These are phyloP conservation scores for Podila epigama DNA, from an alignment of 192 early-diverging fungal genomes.

Conservation along the genomic window DNA sequence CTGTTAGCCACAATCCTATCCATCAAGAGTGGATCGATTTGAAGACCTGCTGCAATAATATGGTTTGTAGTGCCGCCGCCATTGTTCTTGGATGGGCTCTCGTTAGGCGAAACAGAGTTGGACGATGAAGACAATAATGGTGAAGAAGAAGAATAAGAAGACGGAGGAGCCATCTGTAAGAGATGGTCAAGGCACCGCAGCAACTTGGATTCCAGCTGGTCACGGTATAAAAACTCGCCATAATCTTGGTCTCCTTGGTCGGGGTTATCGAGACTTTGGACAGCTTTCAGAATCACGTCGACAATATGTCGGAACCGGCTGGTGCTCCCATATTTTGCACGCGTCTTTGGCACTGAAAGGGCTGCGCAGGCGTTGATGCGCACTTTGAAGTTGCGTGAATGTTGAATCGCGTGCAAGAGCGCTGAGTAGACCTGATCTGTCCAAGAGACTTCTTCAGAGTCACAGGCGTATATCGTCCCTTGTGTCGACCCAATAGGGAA, in stretches of 20 bases:
- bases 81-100: slow-evolving; percentile 12
- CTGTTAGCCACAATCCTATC: slow-evolving; percentile 38
- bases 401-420: slow-evolving; percentile 57
- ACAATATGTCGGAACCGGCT: slow-evolving; percentile 37
- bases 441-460: slow-evolving; percentile 52
- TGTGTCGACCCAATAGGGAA: slow-evolving; percentile 63
- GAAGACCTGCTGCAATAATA: slow-evolving; percentile 4
- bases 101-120: too few relatives aligned
- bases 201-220: slow-evolving; percentile 27
- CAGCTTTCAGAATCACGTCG: slow-evolving; percentile 21
- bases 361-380: slow-evolving; percentile 73
- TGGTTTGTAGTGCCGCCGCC: too few relatives aligned
- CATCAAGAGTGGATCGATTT: slow-evolving; percentile 10
- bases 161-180: slow-evolving; percentile 8
- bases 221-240: slow-evolving; percentile 38
- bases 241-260: slow-evolving; percentile 39
- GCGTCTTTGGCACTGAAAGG: slow-evolving; percentile 41
- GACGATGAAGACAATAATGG: too few relatives aligned
- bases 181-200: slow-evolving; percentile 39
- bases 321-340: slow-evolving; percentile 52
- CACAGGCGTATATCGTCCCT: slow-evolving; percentile 45
- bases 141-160: neutral
- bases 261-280: slow-evolving; percentile 45
- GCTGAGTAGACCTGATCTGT: slow-evolving; percentile 60
- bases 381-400: slow-evolving; percentile 82